Base-by-base conservation (phyloP, 768 basidiomycete species). In the Pleurotus platypus region DNA sequence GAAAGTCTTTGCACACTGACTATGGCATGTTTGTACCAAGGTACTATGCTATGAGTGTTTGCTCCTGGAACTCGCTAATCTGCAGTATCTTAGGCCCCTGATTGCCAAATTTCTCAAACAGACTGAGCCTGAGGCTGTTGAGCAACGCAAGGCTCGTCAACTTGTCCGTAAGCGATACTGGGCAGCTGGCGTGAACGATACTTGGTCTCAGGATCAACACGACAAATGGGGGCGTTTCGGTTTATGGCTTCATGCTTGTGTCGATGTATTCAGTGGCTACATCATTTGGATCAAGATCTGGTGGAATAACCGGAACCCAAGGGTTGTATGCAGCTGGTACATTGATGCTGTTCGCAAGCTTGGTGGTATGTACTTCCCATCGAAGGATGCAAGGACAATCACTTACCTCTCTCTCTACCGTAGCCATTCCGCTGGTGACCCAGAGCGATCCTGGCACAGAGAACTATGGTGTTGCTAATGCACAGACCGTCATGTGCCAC, bases 381-480 rank as follows among this genome's bases (percentile, higher is more conserved):
- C 24, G 0, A 16, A 18, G n/a, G 22, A 13, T 18, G 12, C n/a
- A 18, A 18, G 16, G 22, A 18, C 16, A 1, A 18, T 47, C 16
- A 13, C 24, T 13, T 16, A 47, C 22, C 24, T 18, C 46, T 16
- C 16, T 18, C 15, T 5, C 12, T 13, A n/a, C 12, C 24, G 4
- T 47, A 47, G 46, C 46, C 15, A 47, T 78, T 1, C 74, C 78
- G 3, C 56, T 79, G 0, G 55, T 75, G 0, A 77, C 77, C 0
- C 78, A 78, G 54, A 78, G 75, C 56, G 76, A 79, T 63, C 72
- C 64, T 2, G 78, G 77, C 0, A 61, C 66, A 0, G 76, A 79
- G 58, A 80, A 80, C 56, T 71, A 69, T 61, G 70, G 72, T 2
- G 66, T 78, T 40, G 79, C 78, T 6, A 78, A 80, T 60, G 68